phyloP scores from a whole-genome alignment of 495 filamentous ascomycete species.

The Trichoderma orchidacearum region DNA sequence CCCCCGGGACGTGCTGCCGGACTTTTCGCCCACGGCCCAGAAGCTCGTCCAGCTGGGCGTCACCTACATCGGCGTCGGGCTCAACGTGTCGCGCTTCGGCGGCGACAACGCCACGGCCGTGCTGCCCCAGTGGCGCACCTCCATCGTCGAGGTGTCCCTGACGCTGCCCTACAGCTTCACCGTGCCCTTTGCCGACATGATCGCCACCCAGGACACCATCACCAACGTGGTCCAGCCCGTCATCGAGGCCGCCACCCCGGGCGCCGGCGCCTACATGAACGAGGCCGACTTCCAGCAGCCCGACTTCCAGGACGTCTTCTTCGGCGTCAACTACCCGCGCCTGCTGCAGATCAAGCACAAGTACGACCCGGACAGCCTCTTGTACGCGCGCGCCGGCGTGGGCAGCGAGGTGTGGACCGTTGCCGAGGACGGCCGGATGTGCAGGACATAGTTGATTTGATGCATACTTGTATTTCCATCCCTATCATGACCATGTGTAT shows the following conservation, averaged over 20 bases:
- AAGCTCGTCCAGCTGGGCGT: constrained; percentile 32
- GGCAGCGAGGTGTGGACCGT: constrained; percentile 5
- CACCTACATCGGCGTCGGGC: constrained; percentile 21
- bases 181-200: constrained; percentile 16
- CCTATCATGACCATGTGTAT: too few species aligned
- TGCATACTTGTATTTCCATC: too few species aligned
- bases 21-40: constrained; percentile 29
- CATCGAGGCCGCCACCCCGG: constrained; percentile 20
- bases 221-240: constrained; percentile 31
- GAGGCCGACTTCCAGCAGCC: constrained; percentile 31
- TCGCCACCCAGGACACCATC: constrained; percentile 30
- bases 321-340: constrained; percentile 26
- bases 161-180: constrained; percentile 8
- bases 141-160: constrained; percentile 3
- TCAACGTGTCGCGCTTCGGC: constrained; percentile 22
- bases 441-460: background rate
- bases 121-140: constrained; percentile 41
- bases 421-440: constrained; percentile 3
- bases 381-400: constrained; percentile 13
- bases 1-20: constrained; percentile 30
- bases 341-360: constrained; percentile 33
- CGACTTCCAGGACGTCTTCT: constrained; percentile 17
- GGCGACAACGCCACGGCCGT: constrained; percentile 36
- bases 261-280: constrained; percentile 26
- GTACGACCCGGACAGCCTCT: constrained; percentile 31